A percentile compares a stretch with the other conserved stretches of the same genome.
These are phyloP conservation scores for Amborella trichopoda DNA, from an alignment of 164 flowering plant genomes.

Conservation along the genomic window DNA sequence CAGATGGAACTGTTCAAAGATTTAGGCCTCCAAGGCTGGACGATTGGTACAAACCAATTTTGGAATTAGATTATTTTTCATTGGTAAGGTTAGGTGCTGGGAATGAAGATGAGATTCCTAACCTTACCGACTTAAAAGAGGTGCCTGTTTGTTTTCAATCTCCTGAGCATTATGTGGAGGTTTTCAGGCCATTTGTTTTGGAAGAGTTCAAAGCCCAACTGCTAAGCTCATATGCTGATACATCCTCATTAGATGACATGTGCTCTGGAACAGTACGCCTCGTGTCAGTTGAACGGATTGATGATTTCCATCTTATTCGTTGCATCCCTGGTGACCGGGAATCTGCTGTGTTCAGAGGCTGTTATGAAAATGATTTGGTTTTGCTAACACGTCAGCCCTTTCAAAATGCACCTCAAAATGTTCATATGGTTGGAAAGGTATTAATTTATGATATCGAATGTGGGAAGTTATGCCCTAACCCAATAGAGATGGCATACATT, in stretches of 20 bases:
- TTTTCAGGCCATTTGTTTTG: conserved; percentile 78
- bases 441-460: too few relatives aligned
- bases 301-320: conserved; percentile 87
- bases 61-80: conserved; percentile 74
- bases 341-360: conserved; percentile 29
- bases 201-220: conserved; percentile 95
- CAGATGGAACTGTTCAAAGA: conserved; percentile 38
- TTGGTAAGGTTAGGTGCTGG: conserved; percentile 50
- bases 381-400: conserved; percentile 68
- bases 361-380: conserved; percentile 78
- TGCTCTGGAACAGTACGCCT: conserved; percentile 60
- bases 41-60: conserved; percentile 76
- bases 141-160: conserved; percentile 70
- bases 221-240: conserved; percentile 53
- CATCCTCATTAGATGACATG: conserved; percentile 63
- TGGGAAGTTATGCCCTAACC: too few relatives aligned
- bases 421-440: conserved; percentile 94
- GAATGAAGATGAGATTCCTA: conserved; percentile 26
- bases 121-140: conserved; percentile 33
- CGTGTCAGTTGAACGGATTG: conserved; percentile 79
- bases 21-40: conserved; percentile 75
- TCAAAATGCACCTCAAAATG: conserved; percentile 30
- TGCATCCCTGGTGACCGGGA: conserved; percentile 49
- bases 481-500: too few relatives aligned
- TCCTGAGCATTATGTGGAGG: conserved; percentile 60